These are phyloP conservation scores for Lipomyces sp. DNA, from an alignment of 805 yeast species.

Conservation along the genomic window DNA sequence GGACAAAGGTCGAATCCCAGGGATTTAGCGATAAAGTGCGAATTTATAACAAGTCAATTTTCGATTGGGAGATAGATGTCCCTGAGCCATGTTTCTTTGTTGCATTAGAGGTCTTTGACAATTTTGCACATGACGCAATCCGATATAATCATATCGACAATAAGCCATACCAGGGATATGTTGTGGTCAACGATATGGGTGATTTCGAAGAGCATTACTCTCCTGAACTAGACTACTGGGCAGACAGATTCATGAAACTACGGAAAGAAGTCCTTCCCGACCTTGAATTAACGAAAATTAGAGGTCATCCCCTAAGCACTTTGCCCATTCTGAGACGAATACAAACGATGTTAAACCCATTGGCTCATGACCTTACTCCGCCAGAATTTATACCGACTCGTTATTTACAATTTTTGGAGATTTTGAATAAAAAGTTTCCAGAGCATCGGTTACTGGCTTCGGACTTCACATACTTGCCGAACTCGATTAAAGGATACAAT, in stretches of 20 bases:
- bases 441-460: slow-evolving; percentile 74
- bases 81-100: slow-evolving; percentile 69
- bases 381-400: slow-evolving; percentile 86
- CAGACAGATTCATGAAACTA: slow-evolving; percentile 59
- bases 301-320: slow-evolving; percentile 67
- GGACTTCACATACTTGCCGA: slow-evolving; percentile 60
- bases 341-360: slow-evolving; percentile 62
- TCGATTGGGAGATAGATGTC: slow-evolving; percentile 64
- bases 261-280: slow-evolving; percentile 49
- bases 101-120: slow-evolving; percentile 83
- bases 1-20: slow-evolving; percentile 44
- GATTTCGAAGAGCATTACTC: slow-evolving; percentile 73
- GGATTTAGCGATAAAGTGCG: slow-evolving; percentile 63
- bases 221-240: slow-evolving; percentile 42
- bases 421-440: slow-evolving; percentile 69
- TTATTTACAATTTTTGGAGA: slow-evolving; percentile 64
- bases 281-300: slow-evolving; percentile 42
- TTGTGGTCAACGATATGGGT: slow-evolving; percentile 69
- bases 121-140: slow-evolving; percentile 79
- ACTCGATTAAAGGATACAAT: slow-evolving; percentile 58
- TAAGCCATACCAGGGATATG: slow-evolving; percentile 77
- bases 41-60: slow-evolving; percentile 73
- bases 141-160: slow-evolving; percentile 72
- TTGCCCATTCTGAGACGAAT: slow-evolving; percentile 51
- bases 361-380: slow-evolving; percentile 66